phyloP scores from a whole-genome alignment of 495 filamentous ascomycete genomes.

The Podospora pseudocomata region DNA sequence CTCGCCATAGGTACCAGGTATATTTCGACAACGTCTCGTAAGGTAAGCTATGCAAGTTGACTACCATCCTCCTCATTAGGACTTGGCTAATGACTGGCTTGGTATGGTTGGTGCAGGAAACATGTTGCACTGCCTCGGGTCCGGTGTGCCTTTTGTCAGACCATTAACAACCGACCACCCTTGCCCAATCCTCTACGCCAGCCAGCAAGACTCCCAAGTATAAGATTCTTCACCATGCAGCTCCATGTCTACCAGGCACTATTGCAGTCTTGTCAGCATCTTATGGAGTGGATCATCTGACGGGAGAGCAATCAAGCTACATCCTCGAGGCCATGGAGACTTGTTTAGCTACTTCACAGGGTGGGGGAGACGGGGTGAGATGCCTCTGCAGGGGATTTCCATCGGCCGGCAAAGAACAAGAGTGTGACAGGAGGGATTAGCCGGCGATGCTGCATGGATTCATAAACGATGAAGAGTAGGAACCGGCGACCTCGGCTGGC shows the following conservation, averaged over 20 bases:
- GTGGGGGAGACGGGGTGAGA: constrained; percentile 64
- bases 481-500: constrained; percentile 52
- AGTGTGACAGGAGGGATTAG: too few relatives aligned
- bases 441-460: too few relatives aligned
- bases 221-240: constrained; percentile 45
- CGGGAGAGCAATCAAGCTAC: constrained; percentile 64
- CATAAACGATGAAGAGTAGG: constrained; percentile 2
- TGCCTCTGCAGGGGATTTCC: constrained; percentile 63
- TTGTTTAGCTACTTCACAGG: constrained; percentile 62
- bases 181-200: constrained; percentile 61
- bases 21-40: too few relatives aligned
- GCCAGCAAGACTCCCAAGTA: constrained; percentile 61
- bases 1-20: constrained; percentile 11
- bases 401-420: constrained; percentile 41
- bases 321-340: constrained; percentile 70
- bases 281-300: constrained; percentile 72
- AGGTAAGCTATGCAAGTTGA: constrained; percentile 18
- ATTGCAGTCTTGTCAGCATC: constrained; percentile 58
- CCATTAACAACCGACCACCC: constrained; percentile 44
- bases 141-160: constrained; percentile 38
- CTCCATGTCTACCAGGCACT: too few relatives aligned
- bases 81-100: not conserved
- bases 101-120: constrained; percentile 58
- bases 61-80: not conserved
- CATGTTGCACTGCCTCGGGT: constrained; percentile 53